Evolutionary conservation across 495 filamentous ascomycete genomes (phyloP), one percentile per base, ranked within the genome.

Genomic region (Eremomyces bilateralis): DNA sequence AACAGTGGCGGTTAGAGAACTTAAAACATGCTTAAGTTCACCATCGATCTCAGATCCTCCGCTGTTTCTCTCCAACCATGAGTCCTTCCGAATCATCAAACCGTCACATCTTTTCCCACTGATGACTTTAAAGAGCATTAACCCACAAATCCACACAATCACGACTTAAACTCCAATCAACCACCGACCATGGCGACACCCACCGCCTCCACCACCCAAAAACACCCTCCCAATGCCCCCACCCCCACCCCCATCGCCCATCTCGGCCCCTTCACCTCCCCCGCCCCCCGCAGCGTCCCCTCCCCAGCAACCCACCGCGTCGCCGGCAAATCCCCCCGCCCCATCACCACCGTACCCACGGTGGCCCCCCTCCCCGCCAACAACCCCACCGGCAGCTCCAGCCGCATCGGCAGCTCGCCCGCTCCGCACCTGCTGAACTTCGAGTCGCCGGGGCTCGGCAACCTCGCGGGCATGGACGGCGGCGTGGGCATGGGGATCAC

Each of bases 101-200:
- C 17, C 30, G 6, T 10, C 29, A 10, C 2, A 13, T 19, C 6
- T 30, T 30, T 13, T 11, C 29, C 17, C 29, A 2, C n/a, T 10
- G 16, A 13, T 4, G 20, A 15, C 34, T 36, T 19, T 16, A 3
- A n/a, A 37, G 19, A n/a, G 13, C 17, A 25, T 19, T 35, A 34
- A 16, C 17, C 18, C 21, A 27, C 21, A 13, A 12, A 11, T 2
- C 21, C 10, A 13, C 33, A 21, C 34, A 15, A 19, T 31, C 37
- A 41, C n/a, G n/a, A n/a, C n/a, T n/a, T n/a, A n/a, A n/a, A n/a
- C n/a, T n/a, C n/a, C n/a, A n/a, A n/a, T n/a, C n/a, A n/a, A n/a
- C n/a, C n/a, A n/a, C n/a, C n/a, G n/a, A n/a, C 25, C 24, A 54
- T 54, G 51, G 37, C 51, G 34, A 54, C 51, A 5, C 51, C 51